Evolutionary conservation across 2,329 filamentous ascomycete genomes (phyloP).

Genomic region (Colletotrichum australisinense): DNA sequence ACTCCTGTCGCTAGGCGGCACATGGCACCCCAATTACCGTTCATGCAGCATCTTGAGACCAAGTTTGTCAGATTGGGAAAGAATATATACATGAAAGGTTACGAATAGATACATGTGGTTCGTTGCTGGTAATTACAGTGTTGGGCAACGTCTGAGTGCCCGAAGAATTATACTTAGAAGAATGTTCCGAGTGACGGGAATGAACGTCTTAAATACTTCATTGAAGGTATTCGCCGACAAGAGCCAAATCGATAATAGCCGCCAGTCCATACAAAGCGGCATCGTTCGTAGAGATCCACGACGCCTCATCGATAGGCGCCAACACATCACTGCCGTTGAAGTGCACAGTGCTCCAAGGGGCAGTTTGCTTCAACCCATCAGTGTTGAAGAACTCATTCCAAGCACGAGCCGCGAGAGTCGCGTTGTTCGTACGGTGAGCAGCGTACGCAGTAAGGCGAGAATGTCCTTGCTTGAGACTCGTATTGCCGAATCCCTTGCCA

Average conservation of each 20-base stretch:
- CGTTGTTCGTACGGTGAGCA: constrained; percentile 55
- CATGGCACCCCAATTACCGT: too few species aligned
- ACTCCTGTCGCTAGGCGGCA: too few species aligned
- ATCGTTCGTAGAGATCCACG: constrained; percentile 68
- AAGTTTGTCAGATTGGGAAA: not conserved
- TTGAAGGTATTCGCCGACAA: constrained; percentile 39
- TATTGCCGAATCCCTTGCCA: constrained; percentile 58
- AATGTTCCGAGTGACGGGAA: not conserved
- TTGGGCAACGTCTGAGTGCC: not conserved
- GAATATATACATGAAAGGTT: not conserved
- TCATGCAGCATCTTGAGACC: too few species aligned
- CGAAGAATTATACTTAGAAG: not conserved
- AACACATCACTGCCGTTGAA: constrained; percentile 58
- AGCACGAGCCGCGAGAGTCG: constrained; percentile 59
- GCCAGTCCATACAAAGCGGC: constrained; percentile 63
- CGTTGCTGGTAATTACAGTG: not conserved
- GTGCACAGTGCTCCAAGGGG: constrained; percentile 49
- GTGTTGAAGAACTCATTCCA: constrained; percentile 64
- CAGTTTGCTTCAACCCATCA: constrained; percentile 55
- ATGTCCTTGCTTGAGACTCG: constrained; percentile 66
- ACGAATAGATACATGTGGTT: not conserved
- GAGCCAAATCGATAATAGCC: constrained; percentile 65
- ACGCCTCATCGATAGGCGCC: constrained; percentile 63
- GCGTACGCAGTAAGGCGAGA: constrained; percentile 68
- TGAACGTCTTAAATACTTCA: not conserved